Conservation (phyloP, 2,329 filamentous ascomycete species). For the Botryosphaeria dothidea region DNA sequence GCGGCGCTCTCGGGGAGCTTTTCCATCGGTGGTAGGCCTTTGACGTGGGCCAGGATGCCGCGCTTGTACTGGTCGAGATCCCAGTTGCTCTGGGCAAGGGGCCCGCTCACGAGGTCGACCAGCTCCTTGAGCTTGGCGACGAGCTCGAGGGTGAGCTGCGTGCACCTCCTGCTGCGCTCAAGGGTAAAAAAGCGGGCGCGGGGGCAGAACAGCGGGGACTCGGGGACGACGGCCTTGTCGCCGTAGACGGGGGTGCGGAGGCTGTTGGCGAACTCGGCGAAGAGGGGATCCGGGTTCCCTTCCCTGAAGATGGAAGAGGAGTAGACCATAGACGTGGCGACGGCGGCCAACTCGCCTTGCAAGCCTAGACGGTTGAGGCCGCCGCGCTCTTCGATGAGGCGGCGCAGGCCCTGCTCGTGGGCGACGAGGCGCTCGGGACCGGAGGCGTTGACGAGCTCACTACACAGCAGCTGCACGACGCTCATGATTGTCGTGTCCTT, state of each 20-base stretch:
- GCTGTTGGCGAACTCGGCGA: constrained; percentile 25
- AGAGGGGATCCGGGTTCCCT: constrained; percentile 28
- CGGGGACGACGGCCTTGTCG: constrained; percentile 26
- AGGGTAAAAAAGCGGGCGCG: constrained; percentile 30
- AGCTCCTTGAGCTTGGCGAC: constrained; percentile 32
- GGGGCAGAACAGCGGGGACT: constrained; percentile 39
- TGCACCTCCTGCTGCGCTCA: constrained; percentile 25
- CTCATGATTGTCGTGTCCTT: constrained; percentile 39
- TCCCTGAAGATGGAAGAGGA: constrained; percentile 36
- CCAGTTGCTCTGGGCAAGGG: not conserved
- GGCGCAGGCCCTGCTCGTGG: constrained; percentile 33
- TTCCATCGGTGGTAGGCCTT: not conserved
- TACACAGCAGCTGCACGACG: constrained; percentile 37
- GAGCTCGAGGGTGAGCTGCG: constrained; percentile 25
- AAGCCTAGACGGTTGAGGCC: constrained; percentile 34
- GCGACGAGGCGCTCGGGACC: constrained; percentile 20
- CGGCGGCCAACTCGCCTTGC: constrained; percentile 32
- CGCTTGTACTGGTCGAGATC: not conserved
- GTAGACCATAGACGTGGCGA: constrained; percentile 26
- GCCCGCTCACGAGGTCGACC: constrained; percentile 31
- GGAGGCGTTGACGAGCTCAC: constrained; percentile 33
- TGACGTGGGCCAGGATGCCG: not conserved
- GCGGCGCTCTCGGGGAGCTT: constrained; percentile 22
- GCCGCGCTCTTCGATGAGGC: constrained; percentile 37
- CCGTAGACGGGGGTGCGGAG: not conserved